Evolutionary conservation across 495 filamentous ascomycete genomes (phyloP).

Genomic region (Talaromyces borbonicus): DNA sequence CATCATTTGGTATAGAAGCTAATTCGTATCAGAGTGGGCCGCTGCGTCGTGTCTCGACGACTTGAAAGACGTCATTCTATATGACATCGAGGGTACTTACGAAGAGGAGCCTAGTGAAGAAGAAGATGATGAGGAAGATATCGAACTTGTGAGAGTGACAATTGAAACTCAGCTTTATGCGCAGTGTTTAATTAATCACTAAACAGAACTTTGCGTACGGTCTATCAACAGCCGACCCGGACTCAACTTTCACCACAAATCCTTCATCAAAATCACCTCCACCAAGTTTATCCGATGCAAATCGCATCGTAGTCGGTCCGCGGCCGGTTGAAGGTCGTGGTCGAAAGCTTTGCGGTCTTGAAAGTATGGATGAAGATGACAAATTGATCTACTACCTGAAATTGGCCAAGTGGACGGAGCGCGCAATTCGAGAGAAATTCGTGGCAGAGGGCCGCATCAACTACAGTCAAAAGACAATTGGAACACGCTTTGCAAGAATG

Average conservation of each 20-base stretch:
- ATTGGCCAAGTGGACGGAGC: conserved; percentile 5
- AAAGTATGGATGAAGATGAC: conserved; percentile 7
- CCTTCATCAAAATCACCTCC: not conserved
- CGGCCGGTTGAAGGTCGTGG: conserved; percentile 1
- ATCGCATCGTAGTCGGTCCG: not conserved
- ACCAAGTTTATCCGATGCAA: not conserved
- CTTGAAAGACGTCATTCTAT: not conserved
- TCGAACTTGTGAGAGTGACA: not conserved
- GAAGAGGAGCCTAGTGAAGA: not conserved
- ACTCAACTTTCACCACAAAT: too few relatives aligned
- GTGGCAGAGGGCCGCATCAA: conserved; percentile 3
- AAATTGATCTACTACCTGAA: conserved; percentile 5
- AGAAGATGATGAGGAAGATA: not conserved
- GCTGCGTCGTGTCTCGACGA: too few relatives aligned
- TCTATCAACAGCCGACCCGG: too few relatives aligned
- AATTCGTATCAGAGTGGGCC: not conserved
- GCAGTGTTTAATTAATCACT: too few relatives aligned
- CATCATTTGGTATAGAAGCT: not conserved
- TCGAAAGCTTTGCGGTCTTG: conserved; percentile 1
- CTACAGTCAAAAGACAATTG: conserved; percentile 21
- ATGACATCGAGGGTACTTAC: not conserved
- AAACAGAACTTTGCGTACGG: too few relatives aligned
- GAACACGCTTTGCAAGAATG: conserved; percentile 25
- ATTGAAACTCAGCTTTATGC: too few relatives aligned
- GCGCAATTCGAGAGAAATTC: conserved; percentile 2